Conservation (phyloP, 2,329 filamentous ascomycete species). For the Hawksworthiomyces lignivorus region DNA sequence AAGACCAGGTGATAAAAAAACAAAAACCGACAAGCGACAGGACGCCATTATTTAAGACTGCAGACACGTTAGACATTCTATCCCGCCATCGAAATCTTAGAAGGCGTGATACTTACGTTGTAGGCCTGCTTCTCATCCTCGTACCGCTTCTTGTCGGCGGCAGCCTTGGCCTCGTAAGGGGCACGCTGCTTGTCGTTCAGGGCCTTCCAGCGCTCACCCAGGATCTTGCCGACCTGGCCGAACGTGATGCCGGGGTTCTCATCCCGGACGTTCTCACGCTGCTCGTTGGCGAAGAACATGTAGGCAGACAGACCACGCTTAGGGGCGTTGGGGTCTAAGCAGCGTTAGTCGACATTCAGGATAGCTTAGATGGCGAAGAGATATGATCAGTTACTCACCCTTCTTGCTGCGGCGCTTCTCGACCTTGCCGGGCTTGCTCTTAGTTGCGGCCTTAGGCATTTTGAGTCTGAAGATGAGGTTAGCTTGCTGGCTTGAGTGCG, state of each 20-base stretch:
- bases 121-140: slow-evolving; percentile 96
- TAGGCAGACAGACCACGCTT: slow-evolving; percentile 99
- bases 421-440: slow-evolving; percentile 45
- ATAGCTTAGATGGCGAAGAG: not conserved
- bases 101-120: slow-evolving; percentile 54
- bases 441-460: slow-evolving; percentile 53
- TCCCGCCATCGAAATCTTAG: too few species aligned
- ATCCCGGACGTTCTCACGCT: slow-evolving; percentile 95
- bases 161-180: slow-evolving; percentile 96
- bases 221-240: slow-evolving; percentile 95
- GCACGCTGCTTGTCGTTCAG: slow-evolving; percentile 85
- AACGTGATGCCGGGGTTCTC: slow-evolving; percentile 98
- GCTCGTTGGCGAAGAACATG: slow-evolving; percentile 99
- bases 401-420: slow-evolving; percentile 53
- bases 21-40: slow-evolving; percentile 3
- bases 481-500: too few species aligned
- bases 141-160: slow-evolving; percentile 96
- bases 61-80: not conserved
- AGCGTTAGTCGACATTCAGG: too few species aligned
- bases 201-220: slow-evolving; percentile 98
- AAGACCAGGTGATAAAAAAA: slow-evolving; percentile 9
- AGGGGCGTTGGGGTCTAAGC: slow-evolving; percentile 84
- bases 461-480: slow-evolving; percentile 25
- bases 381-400: slow-evolving; percentile 41
- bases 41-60: slow-evolving; percentile 8